Evolutionary conservation across 352 stramenopile genomes (phyloP).

Genomic region (Phytophthora sansomeana): DNA sequence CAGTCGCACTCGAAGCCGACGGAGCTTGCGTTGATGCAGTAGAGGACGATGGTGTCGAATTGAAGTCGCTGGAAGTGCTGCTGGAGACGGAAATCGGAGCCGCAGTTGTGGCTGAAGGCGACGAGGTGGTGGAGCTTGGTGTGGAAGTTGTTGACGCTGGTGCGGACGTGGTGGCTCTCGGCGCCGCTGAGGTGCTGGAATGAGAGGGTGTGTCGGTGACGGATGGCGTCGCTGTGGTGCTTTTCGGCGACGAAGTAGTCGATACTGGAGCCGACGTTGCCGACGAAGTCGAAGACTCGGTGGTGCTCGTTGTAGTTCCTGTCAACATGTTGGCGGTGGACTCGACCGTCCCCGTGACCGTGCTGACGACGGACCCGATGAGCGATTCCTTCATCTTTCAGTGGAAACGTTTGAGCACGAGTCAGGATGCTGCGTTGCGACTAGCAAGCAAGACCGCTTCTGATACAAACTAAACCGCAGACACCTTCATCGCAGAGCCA

Average conservation of each 20-base stretch:
- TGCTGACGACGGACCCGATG: slow-evolving; percentile 23
- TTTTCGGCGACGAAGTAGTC: slow-evolving; percentile 11
- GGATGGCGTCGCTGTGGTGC: background rate
- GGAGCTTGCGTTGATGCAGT: background rate
- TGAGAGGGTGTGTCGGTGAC: background rate
- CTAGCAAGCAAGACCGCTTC: slow-evolving; percentile 6
- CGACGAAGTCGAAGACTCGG: background rate
- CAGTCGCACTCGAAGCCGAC: background rate
- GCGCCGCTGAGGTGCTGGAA: background rate
- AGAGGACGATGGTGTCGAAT: background rate
- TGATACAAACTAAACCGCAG: slow-evolving; percentile 17
- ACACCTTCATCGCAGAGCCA: slow-evolving; percentile 2
- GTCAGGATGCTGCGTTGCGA: slow-evolving; percentile 7
- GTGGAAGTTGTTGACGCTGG: slow-evolving; percentile 4
- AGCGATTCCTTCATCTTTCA: slow-evolving; percentile 35
- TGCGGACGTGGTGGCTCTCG: background rate
- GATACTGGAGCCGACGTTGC: slow-evolving; percentile 12
- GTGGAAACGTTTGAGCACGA: background rate
- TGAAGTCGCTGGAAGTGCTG: slow-evolving; percentile 1
- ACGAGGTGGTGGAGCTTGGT: slow-evolving; percentile 6
- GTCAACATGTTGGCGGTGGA: slow-evolving; percentile 20
- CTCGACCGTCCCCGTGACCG: slow-evolving; percentile 22
- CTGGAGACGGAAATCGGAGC: background rate
- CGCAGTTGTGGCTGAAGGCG: background rate
- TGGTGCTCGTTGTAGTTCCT: slow-evolving; percentile 7